Evolutionary conservation across 2,329 filamentous ascomycete genomes (phyloP).

Genomic region (Neodidymelliopsis sp.): DNA sequence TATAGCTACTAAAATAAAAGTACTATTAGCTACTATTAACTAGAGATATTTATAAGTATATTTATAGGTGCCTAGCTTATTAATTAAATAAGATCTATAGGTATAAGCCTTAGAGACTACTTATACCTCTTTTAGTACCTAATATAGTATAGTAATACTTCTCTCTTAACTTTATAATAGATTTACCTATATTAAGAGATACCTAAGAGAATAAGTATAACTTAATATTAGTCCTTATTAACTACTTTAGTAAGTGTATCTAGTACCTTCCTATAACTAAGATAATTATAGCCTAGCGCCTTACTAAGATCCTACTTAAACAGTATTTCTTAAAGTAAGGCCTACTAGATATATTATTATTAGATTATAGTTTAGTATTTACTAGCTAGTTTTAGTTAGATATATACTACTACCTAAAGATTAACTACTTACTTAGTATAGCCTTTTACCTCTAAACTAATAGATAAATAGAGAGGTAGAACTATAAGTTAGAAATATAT

Average conservation of each 20-base stretch:
- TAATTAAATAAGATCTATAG: too few relatives aligned
- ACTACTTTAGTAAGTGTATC: conserved; percentile 4
- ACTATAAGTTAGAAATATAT: too few relatives aligned
- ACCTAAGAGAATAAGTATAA: conserved; percentile 2
- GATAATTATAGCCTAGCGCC: conserved; percentile 1
- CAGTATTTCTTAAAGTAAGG: conserved; percentile 2
- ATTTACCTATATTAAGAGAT: neutral
- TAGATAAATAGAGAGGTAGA: too few relatives aligned
- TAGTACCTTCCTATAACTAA: conserved; percentile 6
- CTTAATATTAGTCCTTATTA: conserved; percentile 6
- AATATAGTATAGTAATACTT: neutral
- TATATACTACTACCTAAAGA: neutral
- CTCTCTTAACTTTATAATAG: conserved; percentile 8
- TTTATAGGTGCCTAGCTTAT: too few relatives aligned
- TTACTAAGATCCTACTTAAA: conserved; percentile 2
- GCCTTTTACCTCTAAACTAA: too few relatives aligned
- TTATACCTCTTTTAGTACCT: neutral
- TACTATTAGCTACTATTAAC: too few relatives aligned
- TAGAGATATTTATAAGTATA: too few relatives aligned
- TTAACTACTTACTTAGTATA: too few relatives aligned
- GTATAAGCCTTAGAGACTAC: too few relatives aligned
- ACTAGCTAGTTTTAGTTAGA: conserved; percentile 4
- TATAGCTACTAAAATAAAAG: too few relatives aligned
- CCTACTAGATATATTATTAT: neutral
- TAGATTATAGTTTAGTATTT: too few relatives aligned